Percentiles rank a stretch among this genome's conserved stretches.
These are phyloP conservation scores for Nicotiana noctiflora DNA, from an alignment of 257 asterid species.

Conservation along the genomic window DNA sequence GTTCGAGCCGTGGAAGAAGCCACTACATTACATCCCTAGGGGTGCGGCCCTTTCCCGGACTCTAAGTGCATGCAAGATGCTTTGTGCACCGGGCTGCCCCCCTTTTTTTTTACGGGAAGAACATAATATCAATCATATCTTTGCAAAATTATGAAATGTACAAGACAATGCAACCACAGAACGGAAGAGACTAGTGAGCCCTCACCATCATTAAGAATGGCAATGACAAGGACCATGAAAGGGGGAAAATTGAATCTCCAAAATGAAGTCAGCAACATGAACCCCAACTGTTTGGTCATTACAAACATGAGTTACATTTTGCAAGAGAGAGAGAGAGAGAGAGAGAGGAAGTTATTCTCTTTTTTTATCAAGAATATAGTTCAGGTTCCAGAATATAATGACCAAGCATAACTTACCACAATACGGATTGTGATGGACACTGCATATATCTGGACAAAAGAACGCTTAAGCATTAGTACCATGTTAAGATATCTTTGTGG, in stretches of 20 bases:
- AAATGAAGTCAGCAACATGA: constrained; percentile 51
- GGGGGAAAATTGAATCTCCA: constrained; percentile 68
- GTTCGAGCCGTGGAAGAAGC: too few relatives aligned
- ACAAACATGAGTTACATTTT: background rate
- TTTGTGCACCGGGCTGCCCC: too few relatives aligned
- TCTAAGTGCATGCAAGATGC: too few relatives aligned
- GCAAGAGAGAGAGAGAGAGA: background rate
- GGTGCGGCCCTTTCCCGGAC: too few relatives aligned
- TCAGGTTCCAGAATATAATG: background rate
- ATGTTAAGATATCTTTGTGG: background rate
- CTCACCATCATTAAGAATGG: constrained; percentile 62
- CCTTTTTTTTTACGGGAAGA: background rate
- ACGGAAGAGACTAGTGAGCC: background rate
- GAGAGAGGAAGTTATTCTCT: background rate
- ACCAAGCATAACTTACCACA: constrained; percentile 38
- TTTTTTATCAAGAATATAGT: background rate
- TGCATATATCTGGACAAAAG: constrained; percentile 51
- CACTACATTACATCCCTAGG: too few relatives aligned
- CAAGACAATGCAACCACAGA: background rate
- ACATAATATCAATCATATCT: background rate
- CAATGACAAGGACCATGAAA: constrained; percentile 68
- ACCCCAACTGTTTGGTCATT: constrained; percentile 41
- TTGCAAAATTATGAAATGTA: background rate
- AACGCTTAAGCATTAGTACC: background rate
- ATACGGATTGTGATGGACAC: constrained; percentile 70